Evolutionary conservation across 176 grass and related monocot species (phyloP), one percentile per base, ranked within the genome.

Genomic region (Oryza coarctata): DNA sequence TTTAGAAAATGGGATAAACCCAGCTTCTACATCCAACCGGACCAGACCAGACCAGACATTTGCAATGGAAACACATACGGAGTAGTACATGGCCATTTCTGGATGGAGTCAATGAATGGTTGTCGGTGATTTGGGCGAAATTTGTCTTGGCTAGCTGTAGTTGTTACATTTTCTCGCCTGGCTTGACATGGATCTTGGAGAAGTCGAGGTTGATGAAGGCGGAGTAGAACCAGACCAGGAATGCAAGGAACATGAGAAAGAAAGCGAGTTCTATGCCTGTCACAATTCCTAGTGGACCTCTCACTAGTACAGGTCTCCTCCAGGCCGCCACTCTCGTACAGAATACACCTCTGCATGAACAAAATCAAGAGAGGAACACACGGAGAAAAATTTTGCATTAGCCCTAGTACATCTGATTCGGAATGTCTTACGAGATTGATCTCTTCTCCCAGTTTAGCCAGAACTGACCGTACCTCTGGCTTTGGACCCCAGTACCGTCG

Each of bases 261-360:
- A 94, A 74, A 35, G 74, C 55, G 2, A 90, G 74, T 62, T 94
- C 91, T 11, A 84, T 47, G 45, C 63, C 75, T 1, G 88, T 90
- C 34, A 94, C 88, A 2, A 90, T 80, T 63, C 88, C 91, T 0
- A 90, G 70, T 9, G 91, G 88, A 22, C 88, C 88, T 43, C 77
- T 88, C 85, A 90, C 85, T 22, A 90, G 50, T 11, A 90, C 32
- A 17, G 91, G 85, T 23, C 85, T 94, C 67, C 74, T 88, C 88
- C 85, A 88, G n/a, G 70, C 18, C 18, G 65, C 39, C 65, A 87
- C 47, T 13, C 33, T 27, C 31, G 39, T 26, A 7, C 69, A 41
- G 17, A 65, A 81, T 30, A 12, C 55, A 31, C 61, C 33, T 13
- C 84, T 90, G 65, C 32, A 17, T 27, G 7, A 29, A 7, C 58